Base-by-base conservation (phyloP, 83 land plant genomes). In the Picea abies region DNA sequence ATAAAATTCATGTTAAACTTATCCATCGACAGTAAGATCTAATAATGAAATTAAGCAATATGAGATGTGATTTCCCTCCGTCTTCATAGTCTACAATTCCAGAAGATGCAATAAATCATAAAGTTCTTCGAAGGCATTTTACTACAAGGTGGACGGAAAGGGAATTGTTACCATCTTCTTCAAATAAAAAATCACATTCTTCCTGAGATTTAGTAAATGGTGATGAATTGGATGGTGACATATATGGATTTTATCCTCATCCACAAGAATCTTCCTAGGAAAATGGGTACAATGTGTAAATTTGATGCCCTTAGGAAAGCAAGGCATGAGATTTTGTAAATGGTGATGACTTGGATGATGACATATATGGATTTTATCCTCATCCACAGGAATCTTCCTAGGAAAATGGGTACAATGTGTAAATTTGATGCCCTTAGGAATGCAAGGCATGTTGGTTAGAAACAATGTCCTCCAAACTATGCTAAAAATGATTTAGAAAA, bases 31-130 rank as follows among this genome's bases (percentile, higher is more conserved):
- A 26, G 29, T 26, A 26, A 26, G 29, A 26, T 26, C 29, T 26
- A 26, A 26, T 26, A 26, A 26, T 26, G 29, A 26, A 26, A 26
- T 26, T 26, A 26, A 26, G 29, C 29, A 26, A 26, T 26, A 26
- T 26, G 0, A 26, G 0, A 26, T 92, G 95, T 85, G 99, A 96
- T 80, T 94, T 94, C 77, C 97, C 97, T 17, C 93, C 92, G 39
- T 66, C 80, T 1, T 23, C 75, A 82, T 81, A 88, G 12, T 58
- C 84, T 69, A n/a, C 83, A 49, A 60, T 86, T 64, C 66, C 89
- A 52, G 80, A 84, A 60, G 79, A 85, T 39, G 80, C 88, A 23
- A 58, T 85, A 64, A 79, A 75, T 60, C 79, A 93, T 37, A 85
- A 86, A 65, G 81, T 87, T 37, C 79, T 80, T 29, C 85, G 90